These are phyloP conservation scores for Ceratobasidium sp. DNA, from an alignment of 1,284 basidiomycete species.

Conservation along the genomic window DNA sequence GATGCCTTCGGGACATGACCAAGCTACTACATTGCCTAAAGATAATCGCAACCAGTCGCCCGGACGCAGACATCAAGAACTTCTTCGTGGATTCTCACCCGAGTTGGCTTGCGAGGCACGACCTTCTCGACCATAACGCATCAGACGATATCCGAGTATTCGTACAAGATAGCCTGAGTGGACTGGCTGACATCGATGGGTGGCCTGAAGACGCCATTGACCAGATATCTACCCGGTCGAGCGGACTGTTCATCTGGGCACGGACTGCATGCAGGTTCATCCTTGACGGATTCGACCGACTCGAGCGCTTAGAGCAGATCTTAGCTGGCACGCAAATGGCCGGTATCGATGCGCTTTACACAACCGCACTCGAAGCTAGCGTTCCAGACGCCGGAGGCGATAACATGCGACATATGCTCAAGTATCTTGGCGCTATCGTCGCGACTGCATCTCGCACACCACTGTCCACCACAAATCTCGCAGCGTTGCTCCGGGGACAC, in stretches of 20 bases:
- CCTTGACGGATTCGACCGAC: background rate
- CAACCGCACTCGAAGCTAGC: background rate
- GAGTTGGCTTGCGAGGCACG: background rate
- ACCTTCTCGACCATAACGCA: background rate
- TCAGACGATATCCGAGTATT: background rate
- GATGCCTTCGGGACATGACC: background rate
- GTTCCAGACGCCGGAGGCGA: background rate
- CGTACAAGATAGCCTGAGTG: background rate
- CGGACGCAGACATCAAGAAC: constrained; percentile 10
- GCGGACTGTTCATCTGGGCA: constrained; percentile 40
- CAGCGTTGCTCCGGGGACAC: too few relatives aligned
- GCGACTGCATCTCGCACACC: too few relatives aligned
- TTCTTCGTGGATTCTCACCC: background rate
- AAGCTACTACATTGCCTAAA: background rate
- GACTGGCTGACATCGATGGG: background rate
- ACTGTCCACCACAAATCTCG: too few relatives aligned
- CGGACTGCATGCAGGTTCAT: constrained; percentile 18
- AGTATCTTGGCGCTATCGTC: too few relatives aligned
- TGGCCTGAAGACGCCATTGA: background rate
- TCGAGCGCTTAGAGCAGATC: background rate
- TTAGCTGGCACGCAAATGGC: background rate
- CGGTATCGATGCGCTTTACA: background rate
- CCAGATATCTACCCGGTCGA: background rate
- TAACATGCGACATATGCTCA: too few relatives aligned
- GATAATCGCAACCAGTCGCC: constrained; percentile 45